Percentiles rank a stretch among this genome's conserved stretches.
phyloP scores from a whole-genome alignment of 2,329 filamentous ascomycete genomes.

The Aspergillus transmontanensis region DNA sequence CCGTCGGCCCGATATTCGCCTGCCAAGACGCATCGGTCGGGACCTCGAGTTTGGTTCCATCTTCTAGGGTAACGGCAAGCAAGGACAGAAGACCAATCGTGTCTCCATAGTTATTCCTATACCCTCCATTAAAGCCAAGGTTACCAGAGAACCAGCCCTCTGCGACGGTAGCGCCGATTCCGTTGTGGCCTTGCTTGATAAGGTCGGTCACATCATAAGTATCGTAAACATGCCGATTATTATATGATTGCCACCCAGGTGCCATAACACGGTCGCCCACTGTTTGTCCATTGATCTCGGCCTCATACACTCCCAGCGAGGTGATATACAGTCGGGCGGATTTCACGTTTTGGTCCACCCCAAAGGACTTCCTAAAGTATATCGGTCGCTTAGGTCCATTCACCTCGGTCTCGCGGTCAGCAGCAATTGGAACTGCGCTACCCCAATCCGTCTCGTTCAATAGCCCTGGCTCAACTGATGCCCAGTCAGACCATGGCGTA shows the following conservation, averaged over 20 bases:
- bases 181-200: constrained; percentile 41
- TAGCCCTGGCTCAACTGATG: constrained; percentile 36
- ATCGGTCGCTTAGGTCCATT: constrained; percentile 31
- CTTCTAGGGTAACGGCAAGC: constrained; percentile 8
- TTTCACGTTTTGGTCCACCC: constrained; percentile 13
- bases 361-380: constrained; percentile 38
- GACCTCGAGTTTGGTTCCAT: constrained; percentile 12
- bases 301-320: constrained; percentile 49
- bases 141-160: constrained; percentile 52
- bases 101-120: constrained; percentile 23
- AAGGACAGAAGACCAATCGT: constrained; percentile 13
- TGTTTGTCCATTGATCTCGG: constrained; percentile 49
- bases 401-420: constrained; percentile 21
- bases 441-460: constrained; percentile 33
- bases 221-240: constrained; percentile 53
- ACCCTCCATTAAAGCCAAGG: constrained; percentile 26
- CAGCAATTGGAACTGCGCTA: constrained; percentile 26
- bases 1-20: constrained; percentile 13
- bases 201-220: constrained; percentile 54
- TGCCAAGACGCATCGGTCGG: constrained; percentile 16
- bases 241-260: constrained; percentile 54
- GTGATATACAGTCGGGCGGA: constrained; percentile 50
- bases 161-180: constrained; percentile 45
- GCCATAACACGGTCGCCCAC: constrained; percentile 50
- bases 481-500: constrained; percentile 34